A percentile compares a stretch with the other conserved stretches of the same genome.
Evolutionary conservation across 1,284 basidiomycete species (phyloP).

Genomic region (Neolentinus lepideus): DNA sequence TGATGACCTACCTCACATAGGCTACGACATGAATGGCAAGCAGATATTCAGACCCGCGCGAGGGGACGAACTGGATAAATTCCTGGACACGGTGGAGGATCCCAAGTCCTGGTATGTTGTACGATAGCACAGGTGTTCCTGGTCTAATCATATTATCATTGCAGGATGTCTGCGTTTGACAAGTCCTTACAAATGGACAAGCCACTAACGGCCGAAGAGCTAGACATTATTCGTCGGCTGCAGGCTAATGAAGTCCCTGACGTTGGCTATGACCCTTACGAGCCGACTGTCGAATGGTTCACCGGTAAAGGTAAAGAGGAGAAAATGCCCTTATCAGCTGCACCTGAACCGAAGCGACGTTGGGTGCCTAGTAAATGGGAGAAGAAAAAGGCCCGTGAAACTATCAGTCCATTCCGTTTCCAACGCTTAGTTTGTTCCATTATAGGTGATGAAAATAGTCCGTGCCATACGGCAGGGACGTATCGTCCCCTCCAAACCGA

Average conservation of each 20-base stretch:
- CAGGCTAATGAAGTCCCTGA: slow-evolving; percentile 93
- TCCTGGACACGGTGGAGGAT: slow-evolving; percentile 91
- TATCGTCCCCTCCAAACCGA: slow-evolving; percentile 87
- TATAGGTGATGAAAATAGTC: slow-evolving; percentile 97
- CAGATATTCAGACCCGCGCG: slow-evolving; percentile 91
- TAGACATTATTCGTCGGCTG: slow-evolving; percentile 91
- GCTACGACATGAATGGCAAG: slow-evolving; percentile 94
- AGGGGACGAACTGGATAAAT: slow-evolving; percentile 97
- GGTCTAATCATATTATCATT: slow-evolving; percentile 1
- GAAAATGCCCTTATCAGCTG: slow-evolving; percentile 85
- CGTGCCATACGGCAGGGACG: slow-evolving; percentile 95
- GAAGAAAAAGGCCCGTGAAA: slow-evolving; percentile 83
- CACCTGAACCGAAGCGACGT: slow-evolving; percentile 93
- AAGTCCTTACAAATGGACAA: slow-evolving; percentile 84
- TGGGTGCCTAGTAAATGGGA: slow-evolving; percentile 99
- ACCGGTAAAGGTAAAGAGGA: slow-evolving; percentile 94
- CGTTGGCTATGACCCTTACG: slow-evolving; percentile 85
- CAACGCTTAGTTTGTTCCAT: not conserved
- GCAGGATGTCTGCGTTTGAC: slow-evolving; percentile 92
- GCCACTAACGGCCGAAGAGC: slow-evolving; percentile 83
- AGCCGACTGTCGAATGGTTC: slow-evolving; percentile 94
- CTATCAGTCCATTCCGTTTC: not conserved
- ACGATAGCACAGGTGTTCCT: slow-evolving; percentile 1
- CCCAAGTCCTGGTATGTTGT: slow-evolving; percentile 74
- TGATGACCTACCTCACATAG: slow-evolving; percentile 98